Conservation (phyloP, 768 basidiomycete species). For the Boletus eberwhitei region DNA sequence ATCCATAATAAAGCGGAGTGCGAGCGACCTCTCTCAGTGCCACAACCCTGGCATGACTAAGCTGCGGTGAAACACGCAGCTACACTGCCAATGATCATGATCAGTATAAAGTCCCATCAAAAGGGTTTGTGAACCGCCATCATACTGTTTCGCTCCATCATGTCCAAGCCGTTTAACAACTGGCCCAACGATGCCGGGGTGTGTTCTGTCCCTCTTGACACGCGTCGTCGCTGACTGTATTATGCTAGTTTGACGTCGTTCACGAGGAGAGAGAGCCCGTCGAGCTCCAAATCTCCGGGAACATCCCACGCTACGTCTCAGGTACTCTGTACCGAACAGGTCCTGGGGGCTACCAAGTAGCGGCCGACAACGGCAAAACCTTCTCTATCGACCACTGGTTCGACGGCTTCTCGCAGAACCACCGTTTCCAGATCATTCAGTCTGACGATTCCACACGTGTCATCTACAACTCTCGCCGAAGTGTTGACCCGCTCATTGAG, state of each 20-base stretch:
- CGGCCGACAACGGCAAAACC: conserved; percentile 15
- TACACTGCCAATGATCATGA: neutral
- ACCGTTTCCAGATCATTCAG: conserved; percentile 38
- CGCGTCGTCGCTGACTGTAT: neutral
- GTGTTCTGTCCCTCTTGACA: neutral
- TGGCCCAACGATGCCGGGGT: conserved; percentile 33
- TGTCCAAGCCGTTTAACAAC: conserved; percentile 27
- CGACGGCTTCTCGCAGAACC: conserved; percentile 39
- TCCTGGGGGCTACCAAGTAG: conserved; percentile 33
- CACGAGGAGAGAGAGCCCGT: conserved; percentile 29
- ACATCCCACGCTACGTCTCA: conserved; percentile 34
- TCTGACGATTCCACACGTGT: conserved; percentile 24
- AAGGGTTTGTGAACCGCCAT: neutral
- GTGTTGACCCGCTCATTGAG: conserved; percentile 30
- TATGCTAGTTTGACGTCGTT: conserved; percentile 25
- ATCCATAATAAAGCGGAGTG: no score
- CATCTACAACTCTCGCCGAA: conserved; percentile 34
- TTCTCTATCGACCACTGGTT: conserved; percentile 38
- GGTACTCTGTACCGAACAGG: conserved; percentile 40
- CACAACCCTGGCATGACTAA: no score
- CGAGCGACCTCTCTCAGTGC: no score
- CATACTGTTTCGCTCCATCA: neutral
- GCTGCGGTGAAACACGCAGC: no score
- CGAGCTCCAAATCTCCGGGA: conserved; percentile 27
- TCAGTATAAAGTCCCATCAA: neutral